Base-by-base conservation (phyloP, 305 asterid genomes). In the Plantago coronopus region DNA sequence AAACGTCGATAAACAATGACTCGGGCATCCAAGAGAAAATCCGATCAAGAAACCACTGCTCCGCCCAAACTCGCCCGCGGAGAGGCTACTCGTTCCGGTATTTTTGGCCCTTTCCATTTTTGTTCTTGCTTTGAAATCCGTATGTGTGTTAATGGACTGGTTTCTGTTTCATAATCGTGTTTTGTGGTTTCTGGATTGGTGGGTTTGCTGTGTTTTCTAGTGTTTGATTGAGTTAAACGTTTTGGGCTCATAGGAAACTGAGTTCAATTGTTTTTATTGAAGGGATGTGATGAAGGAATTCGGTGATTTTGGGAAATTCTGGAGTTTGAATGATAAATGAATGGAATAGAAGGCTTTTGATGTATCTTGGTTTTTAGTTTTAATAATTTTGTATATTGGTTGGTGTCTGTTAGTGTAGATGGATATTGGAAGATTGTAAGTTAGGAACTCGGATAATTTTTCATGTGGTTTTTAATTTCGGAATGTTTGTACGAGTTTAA, bases 1-100 rank as follows among this genome's bases (percentile, higher is more conserved):
- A 17, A 47, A 46, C 17, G 21, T 7, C 56, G 29, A 57, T 38
- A 20, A 29, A 61, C 37, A 48, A 79, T 79, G 85, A 73, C 82
- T 63, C 81, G 89, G 43, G 80, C 79, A 4, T 79, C 89, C 56
- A 83, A 83, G 84, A 68, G 89, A 62, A 80, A 80, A 69, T 70
- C 86, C 16, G 84, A 83, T 60, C 38, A 66, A 23, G 72, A 73
- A 55, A 69, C 38, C 69, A 48, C 82, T 27, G 65, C 69, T 54
- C 55, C 86, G 48, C 65, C 67, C 49, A 83, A 83, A 65, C 56
- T 22, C 62, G 58, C 80, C 18, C 79, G 80, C 42, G 51, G 60
- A 16, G 89, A 72, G 38, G 65, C 81, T 72, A 75, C 74, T 73
- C 83, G 80, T 59, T 66, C 89, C 21, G 89, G 89, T 82, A 79